A percentile compares a stretch with the other conserved stretches of the same genome.
phyloP scores from a whole-genome alignment of 768 basidiomycete species.

The Lyophyllum shimeji region DNA sequence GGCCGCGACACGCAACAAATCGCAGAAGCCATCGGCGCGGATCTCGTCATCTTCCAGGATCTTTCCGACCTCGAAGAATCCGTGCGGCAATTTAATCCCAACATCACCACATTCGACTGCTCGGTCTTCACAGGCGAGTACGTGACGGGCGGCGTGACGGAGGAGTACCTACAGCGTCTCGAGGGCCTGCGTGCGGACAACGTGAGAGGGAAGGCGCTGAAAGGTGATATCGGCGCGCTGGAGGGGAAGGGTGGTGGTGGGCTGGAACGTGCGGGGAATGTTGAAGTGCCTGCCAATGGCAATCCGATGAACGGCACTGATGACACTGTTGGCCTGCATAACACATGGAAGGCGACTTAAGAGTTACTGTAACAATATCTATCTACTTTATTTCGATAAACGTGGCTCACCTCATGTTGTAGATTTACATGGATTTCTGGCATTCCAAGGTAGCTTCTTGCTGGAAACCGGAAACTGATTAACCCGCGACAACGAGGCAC shows the following conservation, averaged over 20 bases:
- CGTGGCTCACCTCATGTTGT: slow-evolving; percentile 3
- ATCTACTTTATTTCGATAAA: slow-evolving; percentile 12
- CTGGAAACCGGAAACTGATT: no score
- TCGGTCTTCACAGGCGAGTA: slow-evolving; percentile 98
- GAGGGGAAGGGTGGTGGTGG: slow-evolving; percentile 31
- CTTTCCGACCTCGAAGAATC: slow-evolving; percentile 84
- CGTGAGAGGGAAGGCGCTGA: slow-evolving; percentile 53
- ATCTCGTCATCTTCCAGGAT: slow-evolving; percentile 94
- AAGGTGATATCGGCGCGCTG: slow-evolving; percentile 29
- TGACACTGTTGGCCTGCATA: slow-evolving; percentile 79
- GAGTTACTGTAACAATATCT: slow-evolving; percentile 8
- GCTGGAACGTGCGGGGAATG: slow-evolving; percentile 23
- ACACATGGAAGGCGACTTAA: slow-evolving; percentile 53
- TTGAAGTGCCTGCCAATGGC: slow-evolving; percentile 27
- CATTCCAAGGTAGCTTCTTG: neutral
- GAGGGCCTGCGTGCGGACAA: slow-evolving; percentile 84
- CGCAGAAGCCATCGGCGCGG: slow-evolving; percentile 84
- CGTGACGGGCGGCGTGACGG: slow-evolving; percentile 90
- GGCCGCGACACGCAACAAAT: slow-evolving; percentile 70
- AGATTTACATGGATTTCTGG: neutral
- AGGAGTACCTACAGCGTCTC: slow-evolving; percentile 72
- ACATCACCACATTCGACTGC: slow-evolving; percentile 83
- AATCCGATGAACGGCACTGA: slow-evolving; percentile 62
- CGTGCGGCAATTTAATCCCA: slow-evolving; percentile 81
- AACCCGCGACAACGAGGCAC: no score